A percentile compares a stretch with the other conserved stretches of the same genome.
Conservation (phyloP, 2,329 filamentous ascomycete species). For the Plenodomus lindquistii region DNA sequence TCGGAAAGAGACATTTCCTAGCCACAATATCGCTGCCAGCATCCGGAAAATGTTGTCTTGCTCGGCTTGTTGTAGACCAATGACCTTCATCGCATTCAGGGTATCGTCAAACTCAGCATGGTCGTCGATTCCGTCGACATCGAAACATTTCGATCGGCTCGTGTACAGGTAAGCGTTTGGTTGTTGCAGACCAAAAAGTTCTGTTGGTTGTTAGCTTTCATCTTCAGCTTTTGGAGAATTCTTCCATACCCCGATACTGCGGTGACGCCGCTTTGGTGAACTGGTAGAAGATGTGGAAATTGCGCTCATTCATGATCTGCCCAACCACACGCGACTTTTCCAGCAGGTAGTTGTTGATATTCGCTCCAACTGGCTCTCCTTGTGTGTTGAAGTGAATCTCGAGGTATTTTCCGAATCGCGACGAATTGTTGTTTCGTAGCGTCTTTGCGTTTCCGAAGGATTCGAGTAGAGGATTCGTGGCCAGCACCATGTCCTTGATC, state of each 20-base stretch:
- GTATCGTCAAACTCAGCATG: conserved; percentile 87
- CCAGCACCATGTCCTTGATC: conserved; percentile 99
- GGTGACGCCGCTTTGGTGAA: conserved; percentile 94
- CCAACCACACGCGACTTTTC: conserved; percentile 95
- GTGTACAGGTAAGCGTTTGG: conserved; percentile 94
- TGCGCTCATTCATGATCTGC: conserved; percentile 92
- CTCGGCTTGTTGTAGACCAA: conserved; percentile 83
- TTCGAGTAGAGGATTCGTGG: conserved; percentile 94
- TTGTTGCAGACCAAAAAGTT: conserved; percentile 86
- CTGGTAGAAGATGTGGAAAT: conserved; percentile 99
- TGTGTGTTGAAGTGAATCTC: conserved; percentile 93
- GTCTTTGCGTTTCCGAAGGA: conserved; percentile 99
- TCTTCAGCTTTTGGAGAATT: not conserved
- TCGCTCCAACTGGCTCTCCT: conserved; percentile 91
- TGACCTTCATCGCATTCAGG: conserved; percentile 90
- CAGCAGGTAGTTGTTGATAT: conserved; percentile 96
- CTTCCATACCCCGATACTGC: conserved; percentile 66
- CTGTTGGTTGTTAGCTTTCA: conserved; percentile 41
- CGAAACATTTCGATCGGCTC: conserved; percentile 89
- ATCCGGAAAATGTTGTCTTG: conserved; percentile 98
- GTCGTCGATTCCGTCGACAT: conserved; percentile 94
- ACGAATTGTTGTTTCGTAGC: conserved; percentile 97
- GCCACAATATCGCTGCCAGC: conserved; percentile 88
- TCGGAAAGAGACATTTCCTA: conserved; percentile 87
- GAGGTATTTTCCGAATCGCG: conserved; percentile 96